Conservation (phyloP, 208 protist genomes). For the Giardia duodenalis region DNA sequence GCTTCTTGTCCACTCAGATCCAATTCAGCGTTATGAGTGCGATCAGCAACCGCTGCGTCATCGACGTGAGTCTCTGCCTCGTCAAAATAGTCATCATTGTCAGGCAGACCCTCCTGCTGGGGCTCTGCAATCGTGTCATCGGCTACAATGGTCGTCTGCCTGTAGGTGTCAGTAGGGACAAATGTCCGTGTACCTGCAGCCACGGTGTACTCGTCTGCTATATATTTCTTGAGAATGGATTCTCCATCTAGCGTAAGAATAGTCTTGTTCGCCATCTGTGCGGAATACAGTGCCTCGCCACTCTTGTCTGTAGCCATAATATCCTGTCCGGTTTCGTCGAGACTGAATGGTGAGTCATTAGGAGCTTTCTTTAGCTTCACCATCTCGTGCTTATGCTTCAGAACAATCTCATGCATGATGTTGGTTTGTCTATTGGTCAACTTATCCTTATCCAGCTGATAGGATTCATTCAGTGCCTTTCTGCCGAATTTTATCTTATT, state of each 20-base stretch:
- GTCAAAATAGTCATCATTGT: background rate
- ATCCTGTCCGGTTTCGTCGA: background rate
- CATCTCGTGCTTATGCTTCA: background rate
- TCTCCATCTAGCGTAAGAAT: background rate
- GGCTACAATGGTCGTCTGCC: too few relatives aligned
- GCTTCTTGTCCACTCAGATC: background rate
- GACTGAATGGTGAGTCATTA: background rate
- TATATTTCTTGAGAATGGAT: background rate
- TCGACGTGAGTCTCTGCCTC: background rate
- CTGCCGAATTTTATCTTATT: background rate
- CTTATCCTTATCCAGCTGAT: background rate
- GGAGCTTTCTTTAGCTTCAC: background rate
- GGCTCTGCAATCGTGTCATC: background rate
- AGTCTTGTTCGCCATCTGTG: conserved; percentile 3
- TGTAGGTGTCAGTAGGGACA: background rate
- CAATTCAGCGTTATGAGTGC: background rate
- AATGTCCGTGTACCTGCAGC: background rate
- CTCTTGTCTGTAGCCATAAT: background rate
- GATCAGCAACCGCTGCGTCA: background rate
- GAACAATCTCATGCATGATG: background rate
- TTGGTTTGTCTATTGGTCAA: background rate
- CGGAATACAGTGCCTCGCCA: background rate
- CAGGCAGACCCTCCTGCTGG: background rate
- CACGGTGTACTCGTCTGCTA: background rate
- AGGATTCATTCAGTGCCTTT: background rate